Percentiles rank a stretch among this genome's conserved stretches.
Conservation (phyloP, 352 stramenopile genomes). For the Thraustochytrium sp. region DNA sequence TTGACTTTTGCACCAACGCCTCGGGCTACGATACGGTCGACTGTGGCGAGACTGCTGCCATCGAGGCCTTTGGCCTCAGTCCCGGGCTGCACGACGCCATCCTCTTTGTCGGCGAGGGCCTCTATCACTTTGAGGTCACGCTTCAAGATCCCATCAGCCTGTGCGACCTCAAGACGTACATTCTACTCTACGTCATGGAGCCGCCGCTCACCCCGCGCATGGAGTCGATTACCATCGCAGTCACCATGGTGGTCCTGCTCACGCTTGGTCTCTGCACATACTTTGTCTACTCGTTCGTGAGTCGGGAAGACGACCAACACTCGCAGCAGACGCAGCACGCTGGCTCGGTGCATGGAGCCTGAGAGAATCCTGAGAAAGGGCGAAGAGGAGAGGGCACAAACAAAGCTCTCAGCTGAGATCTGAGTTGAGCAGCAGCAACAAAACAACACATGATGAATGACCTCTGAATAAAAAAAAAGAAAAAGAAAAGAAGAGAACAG, state of each 20-base stretch:
- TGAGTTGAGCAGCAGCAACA: no score
- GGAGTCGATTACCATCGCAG: constrained; percentile 34
- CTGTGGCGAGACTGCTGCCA: neutral
- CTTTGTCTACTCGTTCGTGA: constrained; percentile 30
- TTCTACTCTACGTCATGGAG: constrained; percentile 18
- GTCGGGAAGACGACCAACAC: neutral
- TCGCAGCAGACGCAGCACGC: neutral
- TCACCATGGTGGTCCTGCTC: neutral
- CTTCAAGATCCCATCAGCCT: constrained; percentile 32
- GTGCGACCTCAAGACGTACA: constrained; percentile 41
- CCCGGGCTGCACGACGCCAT: neutral
- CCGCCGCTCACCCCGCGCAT: constrained; percentile 5
- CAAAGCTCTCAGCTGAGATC: no score
- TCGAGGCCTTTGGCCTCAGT: neutral
- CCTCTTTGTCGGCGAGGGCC: constrained; percentile 37
- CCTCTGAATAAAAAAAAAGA: no score
- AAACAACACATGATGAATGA: no score
- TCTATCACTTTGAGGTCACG: constrained; percentile 41
- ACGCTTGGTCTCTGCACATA: neutral
- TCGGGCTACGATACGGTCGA: neutral
- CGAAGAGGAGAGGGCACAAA: no score
- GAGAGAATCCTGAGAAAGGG: no score
- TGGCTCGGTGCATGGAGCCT: no score
- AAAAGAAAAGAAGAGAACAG: no score
- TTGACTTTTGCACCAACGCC: constrained; percentile 33